Percentiles rank a stretch among this genome's conserved stretches.
phyloP scores from a whole-genome alignment of 2,329 filamentous ascomycete genomes.

The Penicillium corylophilum region DNA sequence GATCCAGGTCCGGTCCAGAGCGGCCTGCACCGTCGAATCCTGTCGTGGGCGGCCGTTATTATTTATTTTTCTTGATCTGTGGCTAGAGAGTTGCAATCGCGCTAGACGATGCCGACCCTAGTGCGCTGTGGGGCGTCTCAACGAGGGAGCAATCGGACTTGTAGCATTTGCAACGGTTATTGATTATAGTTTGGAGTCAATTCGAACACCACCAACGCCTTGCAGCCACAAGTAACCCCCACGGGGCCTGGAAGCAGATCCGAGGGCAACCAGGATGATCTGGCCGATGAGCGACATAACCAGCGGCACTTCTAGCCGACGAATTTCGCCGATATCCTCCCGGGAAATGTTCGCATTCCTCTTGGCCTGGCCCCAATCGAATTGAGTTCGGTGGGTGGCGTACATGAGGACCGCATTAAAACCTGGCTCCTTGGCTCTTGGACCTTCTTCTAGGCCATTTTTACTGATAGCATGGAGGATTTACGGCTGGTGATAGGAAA shows the following conservation, averaged over 20 bases:
- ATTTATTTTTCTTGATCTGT: neutral
- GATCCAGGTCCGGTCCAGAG: neutral
- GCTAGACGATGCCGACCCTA: neutral
- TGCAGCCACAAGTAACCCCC: neutral
- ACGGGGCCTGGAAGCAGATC: neutral
- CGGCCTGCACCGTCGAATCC: neutral
- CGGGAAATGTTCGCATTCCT: neutral
- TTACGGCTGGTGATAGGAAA: neutral
- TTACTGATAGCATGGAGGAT: neutral
- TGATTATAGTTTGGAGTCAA: neutral
- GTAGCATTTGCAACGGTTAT: neutral
- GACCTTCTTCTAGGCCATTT: neutral
- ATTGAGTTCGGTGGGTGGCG: neutral
- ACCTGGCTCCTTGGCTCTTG: neutral
- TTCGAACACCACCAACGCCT: neutral
- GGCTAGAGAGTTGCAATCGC: neutral
- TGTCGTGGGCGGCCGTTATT: neutral
- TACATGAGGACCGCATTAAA: neutral
- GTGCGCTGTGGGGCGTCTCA: neutral
- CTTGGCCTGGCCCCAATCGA: neutral
- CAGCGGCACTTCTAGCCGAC: neutral
- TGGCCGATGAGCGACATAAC: neutral
- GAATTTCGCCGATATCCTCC: neutral
- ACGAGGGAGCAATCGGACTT: neutral
- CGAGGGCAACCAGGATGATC: neutral